Conservation (phyloP, 352 stramenopile genomes). For the Globisporangium spinosum region DNA sequence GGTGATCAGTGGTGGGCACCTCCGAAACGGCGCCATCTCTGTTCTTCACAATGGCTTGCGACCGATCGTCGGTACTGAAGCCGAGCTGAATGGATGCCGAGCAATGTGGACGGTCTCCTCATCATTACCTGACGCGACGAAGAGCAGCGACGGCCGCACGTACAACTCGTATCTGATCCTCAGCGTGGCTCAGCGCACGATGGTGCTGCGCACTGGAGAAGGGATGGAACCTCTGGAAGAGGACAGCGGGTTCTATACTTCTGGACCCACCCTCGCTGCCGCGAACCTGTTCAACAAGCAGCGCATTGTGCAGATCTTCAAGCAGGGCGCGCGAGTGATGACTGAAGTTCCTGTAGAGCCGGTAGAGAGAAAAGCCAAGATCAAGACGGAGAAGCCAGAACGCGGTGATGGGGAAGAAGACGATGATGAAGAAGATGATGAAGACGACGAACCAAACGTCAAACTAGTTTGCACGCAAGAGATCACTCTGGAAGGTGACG, state of each 20-base stretch:
- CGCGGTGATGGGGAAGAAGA: constrained; percentile 23
- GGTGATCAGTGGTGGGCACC: constrained; percentile 67
- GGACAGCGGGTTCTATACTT: constrained; percentile 83
- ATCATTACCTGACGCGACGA: constrained; percentile 39
- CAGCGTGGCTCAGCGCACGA: constrained; percentile 75
- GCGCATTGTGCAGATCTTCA: constrained; percentile 86
- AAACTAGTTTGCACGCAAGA: constrained; percentile 81
- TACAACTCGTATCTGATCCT: constrained; percentile 84
- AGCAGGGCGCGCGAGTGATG: constrained; percentile 80
- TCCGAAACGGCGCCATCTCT: constrained; percentile 61
- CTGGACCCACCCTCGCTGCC: constrained; percentile 67
- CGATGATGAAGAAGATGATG: constrained; percentile 38
- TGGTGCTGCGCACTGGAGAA: constrained; percentile 83
- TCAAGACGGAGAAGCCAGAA: constrained; percentile 23
- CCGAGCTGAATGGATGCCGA: constrained; percentile 73
- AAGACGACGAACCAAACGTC: constrained; percentile 57
- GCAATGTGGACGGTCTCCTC: constrained; percentile 86
- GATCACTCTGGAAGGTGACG: constrained; percentile 72
- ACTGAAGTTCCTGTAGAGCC: constrained; percentile 51
- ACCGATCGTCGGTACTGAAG: constrained; percentile 81
- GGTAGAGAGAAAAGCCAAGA: not conserved
- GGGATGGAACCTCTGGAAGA: constrained; percentile 83
- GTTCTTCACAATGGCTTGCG: constrained; percentile 77
- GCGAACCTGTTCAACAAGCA: constrained; percentile 80
- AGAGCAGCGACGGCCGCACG: constrained; percentile 44